Base-by-base conservation (phyloP, 1,284 basidiomycete genomes). In the Fomitopsis pinicola region DNA sequence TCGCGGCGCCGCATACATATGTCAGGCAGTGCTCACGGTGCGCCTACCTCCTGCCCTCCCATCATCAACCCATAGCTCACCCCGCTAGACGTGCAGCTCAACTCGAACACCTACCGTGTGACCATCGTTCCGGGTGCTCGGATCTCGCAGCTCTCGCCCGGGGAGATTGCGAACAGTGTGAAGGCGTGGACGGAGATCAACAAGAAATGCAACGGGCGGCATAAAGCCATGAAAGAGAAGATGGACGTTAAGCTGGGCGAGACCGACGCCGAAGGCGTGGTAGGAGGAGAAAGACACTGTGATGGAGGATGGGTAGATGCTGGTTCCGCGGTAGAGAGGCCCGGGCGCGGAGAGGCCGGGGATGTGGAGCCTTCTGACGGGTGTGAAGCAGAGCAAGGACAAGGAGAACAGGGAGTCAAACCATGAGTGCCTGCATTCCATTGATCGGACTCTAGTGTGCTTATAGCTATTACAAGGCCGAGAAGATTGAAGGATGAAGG, bases 21-120 rank as follows among this genome's bases (percentile, higher is more conserved):
- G 57, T 57, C 38, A 66, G 69, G 6, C 68, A 70, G 59, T 35
- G 58, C n/a, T 71, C 71, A 61, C 36, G 35, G 60, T 7, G 56
- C 60, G 4, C 45, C 64, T 12, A 45, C 66, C 4, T 28, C 59
- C 8, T 57, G 58, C 26, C 15, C 60, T 38, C 60, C 58, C 59
- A 68, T 64, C 58, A 65, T 70, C 50, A 64, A 71, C 36, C 67
- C 68, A 3, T 63, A 67, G 56, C 68, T 72, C 6, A 66, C 71
- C 28, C 69, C 70, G 50, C 69, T 72, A 22, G 65, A 64, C 56
- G 71, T 71, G n/a, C 66, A 78, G 8, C 77, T 87, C 60, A 87
- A 88, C 70, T 80, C 83, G 30, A 77, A 80, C 42, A 83, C 86
- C 57, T 93, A 91, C 6, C 79, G 80, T 19, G 80, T 93, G 55